A percentile compares a stretch with the other conserved stretches of the same genome.
phyloP scores from a whole-genome alignment of 768 basidiomycete species.

The Amanita fuliginea region DNA sequence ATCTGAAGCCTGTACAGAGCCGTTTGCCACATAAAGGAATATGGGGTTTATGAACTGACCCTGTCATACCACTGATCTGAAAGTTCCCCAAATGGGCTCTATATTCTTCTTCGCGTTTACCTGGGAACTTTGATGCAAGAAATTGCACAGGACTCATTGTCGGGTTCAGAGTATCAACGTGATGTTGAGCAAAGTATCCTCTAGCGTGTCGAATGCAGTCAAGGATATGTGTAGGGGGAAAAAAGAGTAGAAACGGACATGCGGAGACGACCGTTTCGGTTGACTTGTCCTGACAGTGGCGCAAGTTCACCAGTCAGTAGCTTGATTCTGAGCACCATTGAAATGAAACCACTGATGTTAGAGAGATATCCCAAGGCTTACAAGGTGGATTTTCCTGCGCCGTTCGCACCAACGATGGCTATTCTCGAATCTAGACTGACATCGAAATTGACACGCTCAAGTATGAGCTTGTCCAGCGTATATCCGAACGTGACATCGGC shows the following conservation, averaged over 20 bases:
- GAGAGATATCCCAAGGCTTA: conserved; percentile 22
- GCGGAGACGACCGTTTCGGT: conserved; percentile 83
- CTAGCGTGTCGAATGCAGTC: conserved; percentile 25
- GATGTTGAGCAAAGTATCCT: conserved; percentile 91
- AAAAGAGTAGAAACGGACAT: conserved; percentile 40
- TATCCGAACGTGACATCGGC: conserved; percentile 90
- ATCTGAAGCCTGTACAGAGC: conserved; percentile 49
- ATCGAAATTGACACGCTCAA: conserved; percentile 79
- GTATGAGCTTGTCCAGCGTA: conserved; percentile 57
- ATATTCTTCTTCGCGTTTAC: conserved; percentile 94
- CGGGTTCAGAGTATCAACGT: conserved; percentile 83
- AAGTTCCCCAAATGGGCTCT: conserved; percentile 92
- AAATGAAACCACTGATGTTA: not conserved
- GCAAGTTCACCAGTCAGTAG: conserved; percentile 77
- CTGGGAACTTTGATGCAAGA: conserved; percentile 85
- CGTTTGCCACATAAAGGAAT: conserved; percentile 1
- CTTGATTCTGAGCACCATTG: conserved; percentile 57
- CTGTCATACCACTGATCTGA: conserved; percentile 94
- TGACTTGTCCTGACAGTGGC: conserved; percentile 69
- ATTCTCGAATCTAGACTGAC: conserved; percentile 92
- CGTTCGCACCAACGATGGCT: conserved; percentile 91
- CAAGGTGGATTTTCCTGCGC: conserved; percentile 95
- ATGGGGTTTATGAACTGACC: conserved; percentile 29
- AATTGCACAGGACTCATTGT: conserved; percentile 90
- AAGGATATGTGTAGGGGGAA: not conserved